A percentile compares a stretch with the other conserved stretches of the same genome.
These are phyloP conservation scores for Aspergillus fijiensis DNA, from an alignment of 2,329 filamentous ascomycete genomes.

Conservation along the genomic window DNA sequence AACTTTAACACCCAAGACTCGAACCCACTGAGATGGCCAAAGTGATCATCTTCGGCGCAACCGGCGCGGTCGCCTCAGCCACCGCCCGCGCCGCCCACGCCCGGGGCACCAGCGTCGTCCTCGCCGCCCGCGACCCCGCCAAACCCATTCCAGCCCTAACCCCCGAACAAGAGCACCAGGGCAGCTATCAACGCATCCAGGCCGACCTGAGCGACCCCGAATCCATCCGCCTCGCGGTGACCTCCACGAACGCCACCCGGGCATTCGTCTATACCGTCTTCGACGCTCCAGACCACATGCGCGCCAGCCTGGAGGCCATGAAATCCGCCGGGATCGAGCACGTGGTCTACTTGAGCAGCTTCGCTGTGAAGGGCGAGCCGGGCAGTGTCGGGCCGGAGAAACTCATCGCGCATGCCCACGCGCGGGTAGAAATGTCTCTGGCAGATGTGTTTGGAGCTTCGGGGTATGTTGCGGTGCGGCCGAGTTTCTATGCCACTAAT, in stretches of 20 bases:
- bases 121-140: slow-evolving; percentile 50
- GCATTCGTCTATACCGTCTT: slow-evolving; percentile 51
- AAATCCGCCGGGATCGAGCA: slow-evolving; percentile 47
- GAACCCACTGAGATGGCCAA: not conserved
- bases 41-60: slow-evolving; percentile 53
- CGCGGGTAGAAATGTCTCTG: slow-evolving; percentile 46
- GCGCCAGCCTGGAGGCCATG: slow-evolving; percentile 43
- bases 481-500: slow-evolving; percentile 50
- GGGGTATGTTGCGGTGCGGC: slow-evolving; percentile 44
- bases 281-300: slow-evolving; percentile 41
- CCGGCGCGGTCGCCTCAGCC: slow-evolving; percentile 47
- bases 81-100: slow-evolving; percentile 42
- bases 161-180: slow-evolving; percentile 28
- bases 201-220: slow-evolving; percentile 49
- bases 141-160: slow-evolving; percentile 45
- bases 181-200: slow-evolving; percentile 39
- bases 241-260: slow-evolving; percentile 40
- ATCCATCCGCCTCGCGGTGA: slow-evolving; percentile 42
- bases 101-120: slow-evolving; percentile 46
- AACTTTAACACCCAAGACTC: too few relatives aligned
- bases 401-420: slow-evolving; percentile 44
- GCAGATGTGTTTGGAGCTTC: slow-evolving; percentile 41
- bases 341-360: slow-evolving; percentile 51
- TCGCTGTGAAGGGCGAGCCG: slow-evolving; percentile 31
- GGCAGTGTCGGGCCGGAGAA: slow-evolving; percentile 27